Percentiles rank a stretch among this genome's conserved stretches.
Evolutionary conservation across 192 early-diverging fungal species (phyloP).

Genomic region (Mortierella claussenii): DNA sequence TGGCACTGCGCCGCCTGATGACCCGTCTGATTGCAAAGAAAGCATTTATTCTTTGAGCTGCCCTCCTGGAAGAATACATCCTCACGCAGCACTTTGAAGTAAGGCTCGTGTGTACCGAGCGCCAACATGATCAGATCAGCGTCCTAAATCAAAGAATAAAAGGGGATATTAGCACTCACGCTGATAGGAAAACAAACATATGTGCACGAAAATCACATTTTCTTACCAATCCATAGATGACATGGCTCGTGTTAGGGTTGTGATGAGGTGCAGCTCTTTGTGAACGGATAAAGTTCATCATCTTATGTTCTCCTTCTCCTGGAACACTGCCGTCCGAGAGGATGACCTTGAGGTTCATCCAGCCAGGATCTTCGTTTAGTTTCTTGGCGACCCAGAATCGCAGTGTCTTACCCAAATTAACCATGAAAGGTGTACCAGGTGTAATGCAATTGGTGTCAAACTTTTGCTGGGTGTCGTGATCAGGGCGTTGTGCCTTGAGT

Average conservation of each 20-base stretch:
- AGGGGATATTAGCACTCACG: neutral
- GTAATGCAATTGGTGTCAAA: constrained; percentile 99
- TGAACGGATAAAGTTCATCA: constrained; percentile 95
- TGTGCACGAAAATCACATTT: neutral
- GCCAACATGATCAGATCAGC: constrained; percentile 99
- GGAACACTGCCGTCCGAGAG: constrained; percentile 95
- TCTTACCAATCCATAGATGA: constrained; percentile 86
- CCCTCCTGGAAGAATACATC: constrained; percentile 87
- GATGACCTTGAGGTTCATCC: constrained; percentile 89
- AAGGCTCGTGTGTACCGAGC: constrained; percentile 94
- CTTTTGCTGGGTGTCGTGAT: constrained; percentile 61
- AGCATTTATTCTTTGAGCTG: constrained; percentile 74
- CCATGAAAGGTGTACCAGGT: constrained; percentile 98
- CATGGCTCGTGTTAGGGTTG: constrained; percentile 93
- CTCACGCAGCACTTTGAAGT: constrained; percentile 96
- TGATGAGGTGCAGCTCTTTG: constrained; percentile 83
- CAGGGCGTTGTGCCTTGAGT: constrained; percentile 57
- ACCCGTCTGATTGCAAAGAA: constrained; percentile 70
- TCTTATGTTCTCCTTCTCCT: constrained; percentile 99
- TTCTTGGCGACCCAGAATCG: constrained; percentile 90
- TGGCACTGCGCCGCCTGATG: constrained; percentile 75
- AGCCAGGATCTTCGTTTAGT: constrained; percentile 87
- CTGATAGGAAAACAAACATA: neutral
- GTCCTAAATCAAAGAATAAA: constrained; percentile 63
- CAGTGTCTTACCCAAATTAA: constrained; percentile 84